These are phyloP conservation scores for Epithemia pelagica DNA, from an alignment of 108 stramenopile genomes.

Conservation along the genomic window DNA sequence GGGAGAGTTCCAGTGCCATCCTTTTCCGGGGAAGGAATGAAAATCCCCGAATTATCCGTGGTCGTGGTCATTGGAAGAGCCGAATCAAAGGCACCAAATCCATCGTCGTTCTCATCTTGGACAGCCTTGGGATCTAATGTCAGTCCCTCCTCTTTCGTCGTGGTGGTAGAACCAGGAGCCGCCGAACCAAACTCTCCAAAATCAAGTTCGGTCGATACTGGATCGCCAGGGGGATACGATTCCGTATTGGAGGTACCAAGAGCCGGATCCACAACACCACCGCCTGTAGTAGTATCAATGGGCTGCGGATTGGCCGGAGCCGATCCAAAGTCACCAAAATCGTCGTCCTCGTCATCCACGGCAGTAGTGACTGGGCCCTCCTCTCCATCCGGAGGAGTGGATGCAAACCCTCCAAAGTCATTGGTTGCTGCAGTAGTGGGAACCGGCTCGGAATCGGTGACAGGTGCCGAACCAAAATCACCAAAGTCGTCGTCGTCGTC, in stretches of 20 bases:
- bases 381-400: not conserved
- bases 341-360: not conserved
- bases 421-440: not conserved
- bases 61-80: not conserved
- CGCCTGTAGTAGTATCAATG: too few species aligned
- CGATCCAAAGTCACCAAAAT: constrained; percentile 3
- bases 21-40: too few species aligned
- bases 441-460: not conserved
- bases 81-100: constrained; percentile 14
- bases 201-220: not conserved
- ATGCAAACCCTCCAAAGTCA: not conserved
- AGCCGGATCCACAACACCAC: not conserved
- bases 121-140: too few species aligned
- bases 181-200: not conserved
- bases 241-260: not conserved
- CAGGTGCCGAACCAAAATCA: not conserved
- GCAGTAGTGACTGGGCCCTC: not conserved
- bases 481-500: not conserved
- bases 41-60: too few species aligned
- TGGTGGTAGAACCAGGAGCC: not conserved
- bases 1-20: too few species aligned
- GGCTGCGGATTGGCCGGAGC: not conserved
- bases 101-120: not conserved
- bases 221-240: not conserved
- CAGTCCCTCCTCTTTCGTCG: too few species aligned